Evolutionary conservation across 768 basidiomycete genomes (phyloP).

Genomic region (Scleroderma bovista): DNA sequence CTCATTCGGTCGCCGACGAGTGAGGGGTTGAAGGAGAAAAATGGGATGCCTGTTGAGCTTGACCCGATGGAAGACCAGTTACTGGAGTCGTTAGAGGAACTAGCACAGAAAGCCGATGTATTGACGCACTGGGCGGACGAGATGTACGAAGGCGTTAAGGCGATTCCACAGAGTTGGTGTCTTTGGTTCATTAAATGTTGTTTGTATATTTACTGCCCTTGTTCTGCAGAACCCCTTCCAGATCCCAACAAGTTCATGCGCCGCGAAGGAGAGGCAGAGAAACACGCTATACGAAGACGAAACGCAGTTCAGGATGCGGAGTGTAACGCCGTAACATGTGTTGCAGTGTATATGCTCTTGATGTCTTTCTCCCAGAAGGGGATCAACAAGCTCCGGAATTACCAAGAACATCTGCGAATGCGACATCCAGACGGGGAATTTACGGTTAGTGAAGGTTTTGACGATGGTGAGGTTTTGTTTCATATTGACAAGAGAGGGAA

Average conservation of each 20-base stretch:
- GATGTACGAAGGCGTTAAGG: slow-evolving; percentile 86
- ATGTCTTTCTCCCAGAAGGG: slow-evolving; percentile 94
- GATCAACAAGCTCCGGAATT: slow-evolving; percentile 73
- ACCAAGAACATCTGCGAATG: slow-evolving; percentile 81
- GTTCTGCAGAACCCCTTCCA: slow-evolving; percentile 61
- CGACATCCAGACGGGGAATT: slow-evolving; percentile 70
- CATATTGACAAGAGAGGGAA: neutral
- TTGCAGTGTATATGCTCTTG: slow-evolving; percentile 85
- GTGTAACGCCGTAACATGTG: slow-evolving; percentile 77
- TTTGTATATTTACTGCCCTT: neutral
- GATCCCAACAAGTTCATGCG: slow-evolving; percentile 72
- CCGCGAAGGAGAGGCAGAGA: slow-evolving; percentile 68
- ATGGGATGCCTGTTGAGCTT: slow-evolving; percentile 25
- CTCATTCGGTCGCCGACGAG: slow-evolving; percentile 34
- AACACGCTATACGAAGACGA: slow-evolving; percentile 60
- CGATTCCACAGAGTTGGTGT: slow-evolving; percentile 72
- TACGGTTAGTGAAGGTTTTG: slow-evolving; percentile 72
- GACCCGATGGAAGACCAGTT: slow-evolving; percentile 80
- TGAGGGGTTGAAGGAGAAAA: slow-evolving; percentile 32
- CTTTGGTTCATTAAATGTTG: neutral
- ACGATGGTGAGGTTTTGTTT: slow-evolving; percentile 50
- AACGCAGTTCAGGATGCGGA: slow-evolving; percentile 77
- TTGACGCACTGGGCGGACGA: slow-evolving; percentile 92
- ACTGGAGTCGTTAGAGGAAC: slow-evolving; percentile 75
- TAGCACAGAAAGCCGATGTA: slow-evolving; percentile 95